Percentiles rank a stretch among this genome's conserved stretches.
Evolutionary conservation across 78 protist species (phyloP).

Genomic region (Diacronema lutheri): DNA sequence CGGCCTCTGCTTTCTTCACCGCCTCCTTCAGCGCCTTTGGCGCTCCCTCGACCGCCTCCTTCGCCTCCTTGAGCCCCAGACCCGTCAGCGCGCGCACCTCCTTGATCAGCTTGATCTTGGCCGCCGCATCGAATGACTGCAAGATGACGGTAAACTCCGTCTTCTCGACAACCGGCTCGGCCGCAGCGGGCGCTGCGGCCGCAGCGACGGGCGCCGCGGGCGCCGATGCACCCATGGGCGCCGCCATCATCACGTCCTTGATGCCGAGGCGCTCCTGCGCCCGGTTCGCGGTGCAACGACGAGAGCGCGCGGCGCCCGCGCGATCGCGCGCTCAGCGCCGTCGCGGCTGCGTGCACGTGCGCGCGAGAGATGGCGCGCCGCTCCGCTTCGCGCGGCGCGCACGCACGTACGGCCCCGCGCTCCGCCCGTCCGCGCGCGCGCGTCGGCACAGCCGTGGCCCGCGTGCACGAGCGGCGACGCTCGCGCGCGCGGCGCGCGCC

Average conservation of each 20-base stretch:
- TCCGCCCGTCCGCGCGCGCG: too few relatives aligned
- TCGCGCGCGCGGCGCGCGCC: too few relatives aligned
- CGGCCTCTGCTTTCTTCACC: neutral
- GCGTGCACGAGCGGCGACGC: too few relatives aligned
- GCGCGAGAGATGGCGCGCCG: too few relatives aligned
- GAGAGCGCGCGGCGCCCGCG: too few relatives aligned
- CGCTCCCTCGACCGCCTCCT: neutral
- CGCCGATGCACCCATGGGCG: neutral
- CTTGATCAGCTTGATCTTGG: slow-evolving; percentile 32
- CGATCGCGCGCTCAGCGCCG: too few relatives aligned
- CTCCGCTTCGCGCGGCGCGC: too few relatives aligned
- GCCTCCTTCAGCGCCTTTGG: neutral
- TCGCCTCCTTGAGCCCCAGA: slow-evolving; percentile 26
- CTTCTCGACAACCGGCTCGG: neutral
- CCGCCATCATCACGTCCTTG: neutral
- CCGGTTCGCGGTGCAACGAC: too few relatives aligned
- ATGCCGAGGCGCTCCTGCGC: neutral
- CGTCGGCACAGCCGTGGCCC: too few relatives aligned
- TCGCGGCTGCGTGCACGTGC: too few relatives aligned
- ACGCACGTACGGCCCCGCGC: too few relatives aligned
- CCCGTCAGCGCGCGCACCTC: slow-evolving; percentile 24
- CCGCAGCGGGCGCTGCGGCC: neutral
- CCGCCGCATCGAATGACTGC: neutral
- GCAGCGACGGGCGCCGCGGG: neutral
- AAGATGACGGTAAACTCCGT: neutral